Conservation (phyloP, 345 rosid species). For the Stellera chamaejasme region DNA sequence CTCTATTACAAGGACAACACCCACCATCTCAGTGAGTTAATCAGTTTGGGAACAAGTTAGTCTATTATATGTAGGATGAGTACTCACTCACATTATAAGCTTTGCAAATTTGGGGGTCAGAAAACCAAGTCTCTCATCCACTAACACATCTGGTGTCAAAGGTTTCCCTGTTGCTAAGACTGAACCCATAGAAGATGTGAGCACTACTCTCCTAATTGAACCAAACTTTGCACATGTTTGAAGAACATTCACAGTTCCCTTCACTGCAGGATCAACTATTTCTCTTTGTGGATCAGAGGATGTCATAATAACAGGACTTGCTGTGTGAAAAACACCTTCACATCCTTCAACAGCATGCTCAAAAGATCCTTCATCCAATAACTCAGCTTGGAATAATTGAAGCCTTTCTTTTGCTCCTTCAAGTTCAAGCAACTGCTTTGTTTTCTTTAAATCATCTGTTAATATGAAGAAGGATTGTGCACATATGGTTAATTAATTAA, state of each 20-base stretch:
- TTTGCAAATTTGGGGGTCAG: conserved; percentile 15
- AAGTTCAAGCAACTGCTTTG: conserved; percentile 23
- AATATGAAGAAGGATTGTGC: too few relatives aligned
- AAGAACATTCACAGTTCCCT: conserved; percentile 28
- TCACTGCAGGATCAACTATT: conserved; percentile 23
- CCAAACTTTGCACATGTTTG: conserved; percentile 22
- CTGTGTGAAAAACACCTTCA: conserved; percentile 28
- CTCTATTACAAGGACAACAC: too few relatives aligned
- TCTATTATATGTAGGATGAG: too few relatives aligned
- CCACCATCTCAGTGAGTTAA: too few relatives aligned
- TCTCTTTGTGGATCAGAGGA: conserved; percentile 20
- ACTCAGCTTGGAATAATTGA: conserved; percentile 22
- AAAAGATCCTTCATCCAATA: conserved; percentile 29
- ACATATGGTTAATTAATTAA: too few relatives aligned
- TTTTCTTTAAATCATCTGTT: conserved; percentile 21
- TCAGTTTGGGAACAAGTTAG: too few relatives aligned
- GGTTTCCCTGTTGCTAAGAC: conserved; percentile 16
- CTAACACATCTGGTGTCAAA: conserved; percentile 9
- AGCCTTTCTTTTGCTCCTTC: conserved; percentile 37
- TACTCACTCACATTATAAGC: conserved; percentile 2
- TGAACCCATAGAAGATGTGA: conserved; percentile 28
- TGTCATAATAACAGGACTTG: conserved; percentile 3
- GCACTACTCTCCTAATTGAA: conserved; percentile 27
- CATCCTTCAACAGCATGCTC: conserved; percentile 40
- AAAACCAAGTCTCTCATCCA: conserved; percentile 27